These are phyloP conservation scores for Monosporascus sp. DNA, from an alignment of 2,329 filamentous ascomycete species.

Conservation along the genomic window DNA sequence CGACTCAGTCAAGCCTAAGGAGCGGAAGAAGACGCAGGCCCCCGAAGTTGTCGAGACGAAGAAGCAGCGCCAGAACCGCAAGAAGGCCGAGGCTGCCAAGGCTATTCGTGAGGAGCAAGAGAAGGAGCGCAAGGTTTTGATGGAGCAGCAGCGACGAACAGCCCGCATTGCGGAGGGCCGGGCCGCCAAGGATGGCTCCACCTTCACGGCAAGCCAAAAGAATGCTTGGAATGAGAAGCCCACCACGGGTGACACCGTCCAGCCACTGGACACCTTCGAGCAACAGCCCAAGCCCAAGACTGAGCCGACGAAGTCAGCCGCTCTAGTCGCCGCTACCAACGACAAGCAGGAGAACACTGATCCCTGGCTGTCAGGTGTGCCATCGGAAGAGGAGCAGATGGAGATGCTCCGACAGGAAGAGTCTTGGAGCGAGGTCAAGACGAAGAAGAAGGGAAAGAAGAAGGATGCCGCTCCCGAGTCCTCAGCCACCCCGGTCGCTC, in stretches of 20 bases:
- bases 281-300: slow-evolving; percentile 32
- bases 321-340: slow-evolving; percentile 25
- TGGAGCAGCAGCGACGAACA: slow-evolving; percentile 78
- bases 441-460: slow-evolving; percentile 38
- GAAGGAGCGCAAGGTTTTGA: slow-evolving; percentile 66
- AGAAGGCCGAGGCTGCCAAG: slow-evolving; percentile 81
- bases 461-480: slow-evolving; percentile 36
- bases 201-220: slow-evolving; percentile 43
- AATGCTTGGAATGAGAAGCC: slow-evolving; percentile 38
- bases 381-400: slow-evolving; percentile 60
- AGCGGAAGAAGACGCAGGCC: slow-evolving; percentile 52
- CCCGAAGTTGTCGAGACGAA: slow-evolving; percentile 74
- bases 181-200: slow-evolving; percentile 73
- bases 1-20: slow-evolving; percentile 58
- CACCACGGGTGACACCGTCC: slow-evolving; percentile 34
- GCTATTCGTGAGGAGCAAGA: slow-evolving; percentile 71
- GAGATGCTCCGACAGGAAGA: slow-evolving; percentile 49
- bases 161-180: slow-evolving; percentile 80
- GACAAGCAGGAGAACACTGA: slow-evolving; percentile 27
- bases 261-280: slow-evolving; percentile 57
- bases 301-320: slow-evolving; percentile 22
- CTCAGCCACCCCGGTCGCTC: slow-evolving; percentile 14
- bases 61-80: slow-evolving; percentile 90
- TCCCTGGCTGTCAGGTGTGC: slow-evolving; percentile 47
- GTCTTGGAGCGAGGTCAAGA: slow-evolving; percentile 55